Conservation (phyloP, 2,329 filamentous ascomycete genomes). For the Leptographium wingfieldii region DNA sequence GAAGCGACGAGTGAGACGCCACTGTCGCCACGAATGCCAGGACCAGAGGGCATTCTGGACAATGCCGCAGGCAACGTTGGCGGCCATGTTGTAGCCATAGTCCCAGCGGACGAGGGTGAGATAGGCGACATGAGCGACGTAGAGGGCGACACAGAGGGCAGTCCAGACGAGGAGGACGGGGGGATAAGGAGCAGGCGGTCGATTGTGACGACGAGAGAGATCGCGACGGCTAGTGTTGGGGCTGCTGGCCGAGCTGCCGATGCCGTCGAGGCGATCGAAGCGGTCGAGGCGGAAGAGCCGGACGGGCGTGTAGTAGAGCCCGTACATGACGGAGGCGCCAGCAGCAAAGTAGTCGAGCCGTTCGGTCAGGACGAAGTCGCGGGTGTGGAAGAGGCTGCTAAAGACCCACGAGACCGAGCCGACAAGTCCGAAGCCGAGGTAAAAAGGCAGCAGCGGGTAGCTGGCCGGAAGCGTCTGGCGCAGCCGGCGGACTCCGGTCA, state of each 20-base stretch:
- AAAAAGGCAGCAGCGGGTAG: conserved; percentile 72
- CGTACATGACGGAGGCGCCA: conserved; percentile 80
- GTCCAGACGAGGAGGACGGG: conserved; percentile 63
- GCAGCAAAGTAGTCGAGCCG: conserved; percentile 94
- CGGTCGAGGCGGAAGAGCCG: conserved; percentile 70
- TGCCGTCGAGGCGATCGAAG: too few species aligned
- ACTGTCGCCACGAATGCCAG: conserved; percentile 66
- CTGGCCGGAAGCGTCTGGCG: conserved; percentile 54
- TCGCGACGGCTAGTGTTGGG: neutral
- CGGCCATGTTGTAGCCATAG: conserved; percentile 96
- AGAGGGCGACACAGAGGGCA: conserved; percentile 55
- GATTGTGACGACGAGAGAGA: neutral
- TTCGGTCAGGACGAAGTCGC: conserved; percentile 78
- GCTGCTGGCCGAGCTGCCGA: conserved; percentile 1
- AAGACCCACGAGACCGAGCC: conserved; percentile 77
- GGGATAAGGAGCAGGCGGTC: conserved; percentile 6
- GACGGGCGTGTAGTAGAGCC: conserved; percentile 73
- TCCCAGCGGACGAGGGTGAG: conserved; percentile 81
- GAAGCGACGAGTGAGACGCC: conserved; percentile 52
- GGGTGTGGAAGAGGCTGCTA: conserved; percentile 82
- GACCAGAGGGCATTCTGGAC: conserved; percentile 77
- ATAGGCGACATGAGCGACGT: conserved; percentile 67
- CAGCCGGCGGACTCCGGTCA: conserved; percentile 59
- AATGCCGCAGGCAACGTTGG: conserved; percentile 73
- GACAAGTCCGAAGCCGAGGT: conserved; percentile 66